Evolutionary conservation across 208 protist genomes (phyloP).

Genomic region (Tritrichomonas foetus): DNA sequence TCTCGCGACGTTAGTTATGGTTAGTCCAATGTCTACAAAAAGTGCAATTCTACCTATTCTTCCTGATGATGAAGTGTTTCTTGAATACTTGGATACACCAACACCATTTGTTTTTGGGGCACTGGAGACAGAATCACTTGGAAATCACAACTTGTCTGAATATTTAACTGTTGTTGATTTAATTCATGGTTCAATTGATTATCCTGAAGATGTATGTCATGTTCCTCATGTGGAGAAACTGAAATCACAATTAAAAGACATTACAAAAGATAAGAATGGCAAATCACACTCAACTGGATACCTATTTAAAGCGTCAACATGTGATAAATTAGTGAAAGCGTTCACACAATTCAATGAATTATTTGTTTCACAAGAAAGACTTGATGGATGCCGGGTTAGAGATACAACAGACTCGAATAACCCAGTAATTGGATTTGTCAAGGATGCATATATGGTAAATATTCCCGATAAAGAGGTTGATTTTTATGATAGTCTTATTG

Average conservation of each 20-base stretch:
- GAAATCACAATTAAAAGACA: not conserved
- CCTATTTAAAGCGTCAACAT: not conserved
- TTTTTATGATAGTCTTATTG: not conserved
- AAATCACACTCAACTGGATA: not conserved
- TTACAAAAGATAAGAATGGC: not conserved
- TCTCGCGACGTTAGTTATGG: not conserved
- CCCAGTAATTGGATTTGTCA: not conserved
- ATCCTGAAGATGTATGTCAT: not conserved
- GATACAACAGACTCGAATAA: not conserved
- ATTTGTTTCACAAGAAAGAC: not conserved
- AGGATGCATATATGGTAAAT: not conserved
- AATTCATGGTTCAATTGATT: not conserved
- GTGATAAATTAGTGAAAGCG: not conserved
- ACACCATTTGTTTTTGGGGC: not conserved
- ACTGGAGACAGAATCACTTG: not conserved
- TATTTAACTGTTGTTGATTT: not conserved
- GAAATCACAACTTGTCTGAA: not conserved
- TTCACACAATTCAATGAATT: not conserved
- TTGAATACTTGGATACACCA: not conserved
- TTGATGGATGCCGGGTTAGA: not conserved
- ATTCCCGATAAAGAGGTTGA: not conserved
- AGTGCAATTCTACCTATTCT: not conserved
- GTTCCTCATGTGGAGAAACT: not conserved
- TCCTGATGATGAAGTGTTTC: not conserved
- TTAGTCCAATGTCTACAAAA: not conserved